phyloP scores from a whole-genome alignment of 169 alveolate genomes.

The Plasmodium chabaudi region DNA sequence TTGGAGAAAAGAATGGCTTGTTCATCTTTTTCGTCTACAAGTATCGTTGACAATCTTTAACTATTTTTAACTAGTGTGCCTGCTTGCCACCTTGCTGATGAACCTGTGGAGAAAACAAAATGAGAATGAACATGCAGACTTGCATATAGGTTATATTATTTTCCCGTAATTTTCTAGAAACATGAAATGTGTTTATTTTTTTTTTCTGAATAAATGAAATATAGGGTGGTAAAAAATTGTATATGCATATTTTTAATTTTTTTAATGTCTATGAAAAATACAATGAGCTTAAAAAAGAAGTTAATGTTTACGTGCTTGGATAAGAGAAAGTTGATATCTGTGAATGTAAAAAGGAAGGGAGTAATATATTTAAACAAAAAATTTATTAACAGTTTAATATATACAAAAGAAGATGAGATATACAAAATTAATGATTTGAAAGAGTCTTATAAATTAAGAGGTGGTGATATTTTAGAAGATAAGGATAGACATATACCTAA shows the following conservation, averaged over 20 bases:
- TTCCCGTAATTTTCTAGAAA: too few species aligned
- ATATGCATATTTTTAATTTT: conserved; percentile 3
- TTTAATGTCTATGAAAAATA: conserved; percentile 19
- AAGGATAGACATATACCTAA: background rate
- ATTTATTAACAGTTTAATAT: conserved; percentile 27
- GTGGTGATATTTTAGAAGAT: background rate
- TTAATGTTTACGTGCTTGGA: conserved; percentile 17
- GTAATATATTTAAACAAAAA: conserved; percentile 8
- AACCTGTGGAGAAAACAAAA: too few species aligned
- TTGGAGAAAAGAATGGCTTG: too few species aligned
- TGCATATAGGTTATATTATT: too few species aligned
- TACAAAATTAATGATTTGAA: conserved; percentile 30
- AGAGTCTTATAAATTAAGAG: background rate
- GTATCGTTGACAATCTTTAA: too few species aligned
- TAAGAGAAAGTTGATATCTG: conserved; percentile 5
- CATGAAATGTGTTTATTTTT: too few species aligned
- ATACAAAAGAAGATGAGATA: conserved; percentile 76
- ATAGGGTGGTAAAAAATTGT: background rate
- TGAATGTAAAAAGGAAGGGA: conserved; percentile 15
- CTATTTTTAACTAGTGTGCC: too few species aligned
- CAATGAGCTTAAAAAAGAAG: conserved; percentile 29
- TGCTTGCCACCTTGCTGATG: too few species aligned
- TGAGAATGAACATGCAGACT: too few species aligned
- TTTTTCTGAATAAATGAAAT: conserved; percentile 20
- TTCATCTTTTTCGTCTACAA: too few species aligned